Base-by-base conservation (phyloP, 805 yeast species). In the Scheffersomyces amazonensis region DNA sequence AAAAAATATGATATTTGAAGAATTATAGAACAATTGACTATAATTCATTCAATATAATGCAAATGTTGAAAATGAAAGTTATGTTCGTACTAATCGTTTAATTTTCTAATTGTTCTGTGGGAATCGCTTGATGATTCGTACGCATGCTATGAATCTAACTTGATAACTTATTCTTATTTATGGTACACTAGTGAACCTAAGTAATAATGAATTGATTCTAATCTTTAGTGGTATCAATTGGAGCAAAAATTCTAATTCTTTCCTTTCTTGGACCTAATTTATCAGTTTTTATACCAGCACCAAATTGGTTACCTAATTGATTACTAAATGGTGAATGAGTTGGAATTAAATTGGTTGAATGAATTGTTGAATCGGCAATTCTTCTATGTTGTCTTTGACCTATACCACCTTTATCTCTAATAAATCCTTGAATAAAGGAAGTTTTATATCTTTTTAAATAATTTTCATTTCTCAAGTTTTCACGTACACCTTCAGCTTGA, bases 241-340 rank as follows among this genome's bases (percentile, higher is more conserved):
- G 73, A 44, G 74, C 72, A 51, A 60, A 69, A 48, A 57, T 54
- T 47, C 59, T 58, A 44, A 60, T 46, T 50, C 68, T 57, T 52
- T 69, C 73, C 48, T 49, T 66, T 65, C 75, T 67, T 34, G 75
- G 74, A 15, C 75, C 74, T 52, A 69, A 64, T 43, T 56, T 49
- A 49, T 55, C 61, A 27, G 69, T 62, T 51, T 65, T 66, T 36
- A 69, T 67, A 46, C 74, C 73, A 27, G 67, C 66, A 35, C 75
- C 75, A 46, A 58, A 68, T 49, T 67, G 70, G 40, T 52, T 43
- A 35, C 75, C 75, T 45, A 58, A 68, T 49, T 67, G 70, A 41
- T 52, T 43, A 17, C 71, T 71, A 39, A 31, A 50, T 7, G 71
- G 59, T n/a, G 73, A 66, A 44, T 66, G 73, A 6, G 69, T 50